These are phyloP conservation scores for Bertia moriformis DNA, from an alignment of 2,329 filamentous ascomycete genomes.

Conservation along the genomic window DNA sequence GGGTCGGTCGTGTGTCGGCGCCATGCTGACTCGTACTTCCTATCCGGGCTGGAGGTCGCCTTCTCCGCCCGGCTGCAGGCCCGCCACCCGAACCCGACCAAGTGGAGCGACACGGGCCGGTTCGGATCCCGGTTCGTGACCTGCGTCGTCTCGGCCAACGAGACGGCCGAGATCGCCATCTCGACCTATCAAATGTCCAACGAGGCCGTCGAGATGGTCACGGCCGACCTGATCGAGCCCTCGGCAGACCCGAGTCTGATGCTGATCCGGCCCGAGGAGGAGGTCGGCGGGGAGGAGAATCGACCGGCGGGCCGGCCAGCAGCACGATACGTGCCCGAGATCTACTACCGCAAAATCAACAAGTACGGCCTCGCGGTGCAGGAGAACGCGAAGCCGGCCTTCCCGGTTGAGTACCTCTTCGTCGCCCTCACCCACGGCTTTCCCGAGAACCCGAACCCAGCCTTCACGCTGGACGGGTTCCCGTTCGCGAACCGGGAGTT, in stretches of 20 bases:
- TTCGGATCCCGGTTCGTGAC: slow-evolving; percentile 97
- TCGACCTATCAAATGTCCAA: slow-evolving; percentile 92
- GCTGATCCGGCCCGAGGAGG: slow-evolving; percentile 85
- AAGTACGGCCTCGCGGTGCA: slow-evolving; percentile 94
- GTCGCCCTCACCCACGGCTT: slow-evolving; percentile 95
- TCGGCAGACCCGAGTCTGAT: slow-evolving; percentile 86
- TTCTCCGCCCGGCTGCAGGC: slow-evolving; percentile 83
- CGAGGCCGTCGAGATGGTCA: slow-evolving; percentile 90
- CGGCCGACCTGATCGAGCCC: slow-evolving; percentile 84
- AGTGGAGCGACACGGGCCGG: slow-evolving; percentile 88
- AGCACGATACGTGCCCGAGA: slow-evolving; percentile 89
- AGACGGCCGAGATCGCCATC: slow-evolving; percentile 73
- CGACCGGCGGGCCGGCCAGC: no score
- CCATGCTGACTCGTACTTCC: slow-evolving; percentile 85
- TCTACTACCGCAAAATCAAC: slow-evolving; percentile 90
- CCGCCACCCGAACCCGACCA: slow-evolving; percentile 73
- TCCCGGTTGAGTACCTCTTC: slow-evolving; percentile 90
- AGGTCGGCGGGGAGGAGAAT: slow-evolving; percentile 56
- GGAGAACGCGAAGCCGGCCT: slow-evolving; percentile 90
- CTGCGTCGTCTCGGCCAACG: slow-evolving; percentile 86
- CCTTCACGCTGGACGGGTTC: slow-evolving; percentile 64
- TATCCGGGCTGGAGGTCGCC: slow-evolving; percentile 80
- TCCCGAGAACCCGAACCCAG: slow-evolving; percentile 62
- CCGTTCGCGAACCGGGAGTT: slow-evolving; percentile 83
- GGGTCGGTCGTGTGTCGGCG: slow-evolving; percentile 87